Evolutionary conservation across 1,284 basidiomycete genomes (phyloP), one percentile per base, ranked within the genome.

Genomic region (Mycena citricolor): DNA sequence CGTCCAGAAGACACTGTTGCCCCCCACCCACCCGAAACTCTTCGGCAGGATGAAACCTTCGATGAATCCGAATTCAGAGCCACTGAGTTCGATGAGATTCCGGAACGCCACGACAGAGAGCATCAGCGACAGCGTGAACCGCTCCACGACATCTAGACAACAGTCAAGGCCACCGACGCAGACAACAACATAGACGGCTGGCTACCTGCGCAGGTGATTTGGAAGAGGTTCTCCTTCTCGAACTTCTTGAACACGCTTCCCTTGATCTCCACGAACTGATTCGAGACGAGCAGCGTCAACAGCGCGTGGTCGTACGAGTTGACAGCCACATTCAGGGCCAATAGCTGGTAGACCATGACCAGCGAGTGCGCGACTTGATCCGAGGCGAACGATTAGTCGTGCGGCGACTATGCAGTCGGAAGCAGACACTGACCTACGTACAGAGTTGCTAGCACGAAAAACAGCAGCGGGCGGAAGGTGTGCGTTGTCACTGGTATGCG

Each of bases 261-360:
- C 67, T 99, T 99, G 69, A 99, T 99, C 69, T 99, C 97, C 35
- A 99, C 95, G 61, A 99, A 99, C 63, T 99, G 97, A 63, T 99
- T 99, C 32, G 93, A 97, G 32, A 99, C 83, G 5, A 99, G 76
- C 0, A 99, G 77, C 0, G 95, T 97, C 24, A 99, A 76, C 11
- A 99, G 80, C 1, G 94, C 89, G 61, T 99, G 91, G 65, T 98
- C 95, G 66, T 97, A 99, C 13, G 94, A 95, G 67, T 99, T 99
- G 64, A 99, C 91, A 4, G 97, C 95, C 20, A 99, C 95, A 55
- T 99, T 99, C 47, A 99, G 76, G 1, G 94, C 83, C 40, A 97
- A 90, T 39, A 98, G 78, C 67, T 98, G 94, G 63, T 98, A 99
- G 47, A 98, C 84, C 76, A 98, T 92, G 34, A 99, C 89, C n/a